phyloP scores from a whole-genome alignment of 2,329 filamentous ascomycete species.

The Monosporascus sp. region DNA sequence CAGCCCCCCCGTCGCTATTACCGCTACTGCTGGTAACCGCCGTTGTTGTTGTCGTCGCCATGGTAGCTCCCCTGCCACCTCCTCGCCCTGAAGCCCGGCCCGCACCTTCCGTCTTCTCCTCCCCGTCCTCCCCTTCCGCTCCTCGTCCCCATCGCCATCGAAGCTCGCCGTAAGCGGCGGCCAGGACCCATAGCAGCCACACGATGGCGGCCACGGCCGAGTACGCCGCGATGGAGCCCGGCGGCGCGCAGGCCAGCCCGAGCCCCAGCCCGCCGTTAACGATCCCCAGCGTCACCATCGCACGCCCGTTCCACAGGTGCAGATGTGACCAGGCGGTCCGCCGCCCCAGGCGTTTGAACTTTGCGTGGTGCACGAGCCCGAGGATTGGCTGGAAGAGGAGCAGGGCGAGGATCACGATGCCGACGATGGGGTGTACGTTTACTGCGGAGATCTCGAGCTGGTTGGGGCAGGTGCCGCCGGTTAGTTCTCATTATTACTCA shows the following conservation, averaged over 20 bases:
- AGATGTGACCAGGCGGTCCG: constrained; percentile 37
- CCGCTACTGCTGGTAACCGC: neutral
- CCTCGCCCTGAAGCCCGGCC: neutral
- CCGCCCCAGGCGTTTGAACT: constrained; percentile 30
- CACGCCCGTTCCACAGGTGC: constrained; percentile 39
- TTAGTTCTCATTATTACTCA: neutral
- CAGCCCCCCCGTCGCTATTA: neutral
- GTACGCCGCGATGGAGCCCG: constrained; percentile 29
- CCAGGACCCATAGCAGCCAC: constrained; percentile 31
- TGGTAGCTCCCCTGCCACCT: neutral
- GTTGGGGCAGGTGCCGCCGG: neutral
- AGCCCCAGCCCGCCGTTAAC: constrained; percentile 40
- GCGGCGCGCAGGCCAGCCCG: constrained; percentile 26
- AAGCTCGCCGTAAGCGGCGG: constrained; percentile 27
- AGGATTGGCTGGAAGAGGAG: constrained; percentile 37
- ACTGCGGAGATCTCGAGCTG: constrained; percentile 25
- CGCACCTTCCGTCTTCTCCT: neutral
- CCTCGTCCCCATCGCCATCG: constrained; percentile 14
- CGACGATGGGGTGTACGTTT: constrained; percentile 42
- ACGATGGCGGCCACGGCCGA: constrained; percentile 32
- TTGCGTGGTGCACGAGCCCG: constrained; percentile 36
- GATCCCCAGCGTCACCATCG: constrained; percentile 34
- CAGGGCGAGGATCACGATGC: constrained; percentile 33
- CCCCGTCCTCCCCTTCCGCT: neutral
- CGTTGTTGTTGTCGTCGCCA: neutral